Base-by-base conservation (phyloP, 352 stramenopile species). In the Globisporangium solare region DNA sequence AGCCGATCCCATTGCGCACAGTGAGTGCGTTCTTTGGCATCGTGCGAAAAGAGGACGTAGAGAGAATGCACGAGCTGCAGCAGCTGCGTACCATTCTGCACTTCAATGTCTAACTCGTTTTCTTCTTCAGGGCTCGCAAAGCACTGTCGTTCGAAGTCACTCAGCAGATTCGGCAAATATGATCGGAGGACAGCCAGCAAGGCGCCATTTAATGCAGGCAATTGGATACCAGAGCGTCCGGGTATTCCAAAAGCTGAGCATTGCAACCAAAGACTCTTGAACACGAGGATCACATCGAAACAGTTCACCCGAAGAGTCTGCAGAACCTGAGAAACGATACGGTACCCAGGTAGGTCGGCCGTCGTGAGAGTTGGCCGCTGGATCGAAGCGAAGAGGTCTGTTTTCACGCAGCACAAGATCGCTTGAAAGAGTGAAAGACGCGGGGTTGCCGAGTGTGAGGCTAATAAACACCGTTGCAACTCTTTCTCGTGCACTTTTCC, bases 401-500 rank as follows among this genome's bases (percentile, higher is more conserved):
- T 61, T 42, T 64, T 74, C 14, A 64, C 67, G 13, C 73, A 83
- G 17, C 80, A 63, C 6, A 27, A 20, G 20, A 83, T 61, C 18
- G 57, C 58, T 5, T 79, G 66, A 48, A 40, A 5, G 5, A 74
- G 18, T 1, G 49, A 53, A 37, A 76, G 27, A 8, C 5, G 27
- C 21, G 6, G 52, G 47, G 2, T 60, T 62, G 6, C 17, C 7
- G 45, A 45, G 42, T 7, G 27, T 7, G 27, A 35, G n/a, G n/a
- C n/a, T 10, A 35, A 3, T 35, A 22, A 37, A 32, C 65, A 47
- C 12, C 54, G 52, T 41, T 59, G 57, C 0, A 60, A 47, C 43
- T 78, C 70, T 53, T 66, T 67, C n/a, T 66, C 27, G 68, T 71
- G 79, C 41, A 79, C 50, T 17, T 53, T 64, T 18, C 21, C 55